Evolutionary conservation across 768 basidiomycete genomes (phyloP), one percentile per base, ranked within the genome.

Genomic region (Kwoniella sp.): DNA sequence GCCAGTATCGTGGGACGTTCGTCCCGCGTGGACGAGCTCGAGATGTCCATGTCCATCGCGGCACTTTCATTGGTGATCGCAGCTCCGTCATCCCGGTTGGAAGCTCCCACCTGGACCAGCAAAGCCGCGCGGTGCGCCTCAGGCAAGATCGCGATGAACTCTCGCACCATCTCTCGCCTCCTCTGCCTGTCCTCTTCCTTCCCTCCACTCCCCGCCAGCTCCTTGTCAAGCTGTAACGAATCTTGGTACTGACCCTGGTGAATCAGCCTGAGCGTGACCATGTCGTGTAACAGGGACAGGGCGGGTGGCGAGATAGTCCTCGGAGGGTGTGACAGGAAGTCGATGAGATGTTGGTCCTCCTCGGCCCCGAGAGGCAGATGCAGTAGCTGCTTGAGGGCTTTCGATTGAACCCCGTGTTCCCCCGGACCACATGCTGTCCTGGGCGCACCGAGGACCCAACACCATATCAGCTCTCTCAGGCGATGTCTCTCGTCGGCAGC

Each of bases 211-310:
- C 62, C 65, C 5, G 65, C 63, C 0, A 64, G 32, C 15, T 70
- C 62, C 44, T 59, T 58, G 22, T 70, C 69, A 19, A 70, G 47
- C 40, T 65, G 59, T 3, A 70, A 39, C 8, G 59, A 54, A 26
- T 67, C 65, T 26, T 56, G 49, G 53, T 70, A 70, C 42, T 63
- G 62, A 7, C 69, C 69, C 41, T 63, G 59, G 51, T 70, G 69
- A 8, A 70, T 62, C 15, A 70, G 42, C 20, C 69, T 56, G 7
- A 70, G 57, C 2, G 69, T 70, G 31, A 70, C 59, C 15, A 70
- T 41, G 34, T 70, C 69, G 43, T 65, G 64, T 28, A 70, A 27
- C 6, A 67, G 34, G 19, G 60, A 57, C 8, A 67, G 20, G 3
- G 63, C 56, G 23, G 26, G 17, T 4, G 56, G 27, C 3, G 60